Percentiles rank a stretch among this genome's conserved stretches.
phyloP scores from a whole-genome alignment of 169 alveolate genomes.

The Cryptosporidium sp. region DNA sequence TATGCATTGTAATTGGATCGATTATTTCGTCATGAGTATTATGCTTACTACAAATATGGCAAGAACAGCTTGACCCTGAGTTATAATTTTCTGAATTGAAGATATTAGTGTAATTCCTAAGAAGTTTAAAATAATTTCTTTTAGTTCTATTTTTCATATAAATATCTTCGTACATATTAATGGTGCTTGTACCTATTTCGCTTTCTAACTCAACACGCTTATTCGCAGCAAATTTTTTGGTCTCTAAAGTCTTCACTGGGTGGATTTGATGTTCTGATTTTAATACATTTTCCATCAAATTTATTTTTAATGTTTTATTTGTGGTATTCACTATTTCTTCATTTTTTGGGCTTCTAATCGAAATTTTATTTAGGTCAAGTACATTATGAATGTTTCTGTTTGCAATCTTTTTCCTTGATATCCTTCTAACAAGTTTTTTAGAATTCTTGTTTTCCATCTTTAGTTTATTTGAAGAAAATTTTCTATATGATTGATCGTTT shows the following conservation, averaged over 20 bases:
- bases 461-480: not conserved
- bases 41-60: constrained; percentile 50
- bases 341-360: not conserved
- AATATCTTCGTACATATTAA: constrained; percentile 5
- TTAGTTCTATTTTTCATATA: constrained; percentile 20
- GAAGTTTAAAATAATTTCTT: constrained; percentile 7
- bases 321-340: not conserved
- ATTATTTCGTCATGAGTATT: not conserved
- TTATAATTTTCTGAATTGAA: not conserved
- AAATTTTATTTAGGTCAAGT: constrained; percentile 6
- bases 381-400: constrained; percentile 38
- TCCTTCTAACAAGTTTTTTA: constrained; percentile 9
- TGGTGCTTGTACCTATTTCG: constrained; percentile 18
- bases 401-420: constrained; percentile 12
- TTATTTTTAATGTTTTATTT: constrained; percentile 46
- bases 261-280: constrained; percentile 5
- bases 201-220: not conserved
- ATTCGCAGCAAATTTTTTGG: not conserved
- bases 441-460: not conserved
- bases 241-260: not conserved
- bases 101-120: not conserved
- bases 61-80: constrained; percentile 27
- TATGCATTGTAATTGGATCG: constrained; percentile 71
- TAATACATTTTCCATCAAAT: constrained; percentile 23
- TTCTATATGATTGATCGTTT: not conserved